Conservation (phyloP, 2,329 filamentous ascomycete genomes). For the Microdochium nivale region DNA sequence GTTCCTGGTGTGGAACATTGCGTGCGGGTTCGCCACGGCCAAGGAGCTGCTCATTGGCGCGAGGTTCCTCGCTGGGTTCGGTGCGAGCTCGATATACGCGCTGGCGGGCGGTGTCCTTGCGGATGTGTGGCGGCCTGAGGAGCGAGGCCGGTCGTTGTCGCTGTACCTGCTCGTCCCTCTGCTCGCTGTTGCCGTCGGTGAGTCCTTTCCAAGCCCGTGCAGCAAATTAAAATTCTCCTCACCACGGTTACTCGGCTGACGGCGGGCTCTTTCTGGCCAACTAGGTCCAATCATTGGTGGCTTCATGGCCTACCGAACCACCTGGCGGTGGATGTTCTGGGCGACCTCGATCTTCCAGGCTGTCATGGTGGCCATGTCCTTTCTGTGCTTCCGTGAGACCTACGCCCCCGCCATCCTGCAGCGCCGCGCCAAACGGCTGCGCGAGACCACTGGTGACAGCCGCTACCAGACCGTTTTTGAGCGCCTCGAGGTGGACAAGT, state of each 20-base stretch:
- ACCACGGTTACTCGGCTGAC: not conserved
- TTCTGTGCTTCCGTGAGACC: constrained; percentile 27
- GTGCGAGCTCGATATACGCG: constrained; percentile 34
- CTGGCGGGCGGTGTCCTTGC: constrained; percentile 37
- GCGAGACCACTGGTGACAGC: constrained; percentile 19
- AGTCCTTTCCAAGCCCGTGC: constrained; percentile 1
- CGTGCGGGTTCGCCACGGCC: constrained; percentile 30
- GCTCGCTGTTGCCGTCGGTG: constrained; percentile 27
- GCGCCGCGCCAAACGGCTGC: constrained; percentile 20
- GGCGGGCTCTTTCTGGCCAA: too few species aligned
- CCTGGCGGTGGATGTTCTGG: constrained; percentile 39
- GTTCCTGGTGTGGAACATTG: constrained; percentile 41
- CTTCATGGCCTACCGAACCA: constrained; percentile 23
- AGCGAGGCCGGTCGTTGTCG: constrained; percentile 31
- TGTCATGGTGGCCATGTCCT: constrained; percentile 22
- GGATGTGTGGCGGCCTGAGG: constrained; percentile 35
- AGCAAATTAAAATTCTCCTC: not conserved
- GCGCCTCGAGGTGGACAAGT: constrained; percentile 23
- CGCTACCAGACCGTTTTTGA: constrained; percentile 51
- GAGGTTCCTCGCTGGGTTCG: constrained; percentile 38
- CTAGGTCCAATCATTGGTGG: constrained; percentile 28
- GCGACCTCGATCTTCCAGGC: constrained; percentile 30
- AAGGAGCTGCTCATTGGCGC: constrained; percentile 31
- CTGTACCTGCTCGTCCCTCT: constrained; percentile 29
- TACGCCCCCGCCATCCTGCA: constrained; percentile 26